A percentile compares a stretch with the other conserved stretches of the same genome.
Conservation (phyloP, 208 protist species). For the Trichomonas gallinae region DNA sequence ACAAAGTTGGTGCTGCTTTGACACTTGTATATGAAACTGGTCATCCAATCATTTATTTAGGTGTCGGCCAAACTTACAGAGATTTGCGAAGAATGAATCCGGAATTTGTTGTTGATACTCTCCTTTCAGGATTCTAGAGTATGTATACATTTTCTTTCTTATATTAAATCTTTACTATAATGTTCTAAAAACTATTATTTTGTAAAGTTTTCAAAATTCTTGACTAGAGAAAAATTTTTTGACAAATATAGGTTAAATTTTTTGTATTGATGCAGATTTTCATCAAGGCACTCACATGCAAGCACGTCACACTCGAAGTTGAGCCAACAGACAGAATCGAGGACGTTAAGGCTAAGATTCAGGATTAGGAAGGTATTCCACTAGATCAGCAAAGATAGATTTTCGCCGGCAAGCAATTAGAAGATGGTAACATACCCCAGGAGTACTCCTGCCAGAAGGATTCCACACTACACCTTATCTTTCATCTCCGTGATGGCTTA, state of each 20-base stretch:
- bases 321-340: slow-evolving; percentile 82
- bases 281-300: slow-evolving; percentile 83
- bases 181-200: too few species aligned
- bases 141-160: too few species aligned
- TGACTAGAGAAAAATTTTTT: too few species aligned
- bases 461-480: slow-evolving; percentile 17
- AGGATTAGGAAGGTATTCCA: slow-evolving; percentile 68
- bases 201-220: too few species aligned
- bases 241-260: too few species aligned
- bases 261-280: slow-evolving; percentile 69
- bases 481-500: slow-evolving; percentile 24
- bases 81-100: slow-evolving; percentile 83
- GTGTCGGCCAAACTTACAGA: slow-evolving; percentile 89
- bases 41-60: slow-evolving; percentile 96
- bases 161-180: too few species aligned
- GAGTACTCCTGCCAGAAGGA: slow-evolving; percentile 35
- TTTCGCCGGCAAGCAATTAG: slow-evolving; percentile 71
- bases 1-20: slow-evolving; percentile 95
- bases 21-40: slow-evolving; percentile 96
- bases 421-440: slow-evolving; percentile 63
- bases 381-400: slow-evolving; percentile 71
- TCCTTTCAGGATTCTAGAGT: slow-evolving; percentile 48
- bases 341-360: too few species aligned
- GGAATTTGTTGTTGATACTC: slow-evolving; percentile 71
- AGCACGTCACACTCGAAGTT: slow-evolving; percentile 92